Percentiles rank a stretch among this genome's conserved stretches.
Conservation (phyloP, 495 filamentous ascomycete genomes). For the Hyaloscypha bicolor region DNA sequence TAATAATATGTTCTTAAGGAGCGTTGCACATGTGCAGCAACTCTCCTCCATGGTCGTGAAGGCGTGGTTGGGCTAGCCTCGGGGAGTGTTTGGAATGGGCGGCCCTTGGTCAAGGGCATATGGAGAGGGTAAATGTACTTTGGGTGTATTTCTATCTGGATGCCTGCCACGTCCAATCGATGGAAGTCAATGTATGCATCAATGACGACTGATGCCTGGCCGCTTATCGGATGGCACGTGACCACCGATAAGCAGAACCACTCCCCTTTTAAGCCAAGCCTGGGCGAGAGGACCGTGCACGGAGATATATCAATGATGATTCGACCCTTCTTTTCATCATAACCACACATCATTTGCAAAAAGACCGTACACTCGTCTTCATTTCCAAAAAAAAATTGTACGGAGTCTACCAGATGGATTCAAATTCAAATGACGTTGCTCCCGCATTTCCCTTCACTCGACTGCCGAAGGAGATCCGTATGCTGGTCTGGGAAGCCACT, state of each 20-base stretch:
- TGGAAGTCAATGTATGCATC: not conserved
- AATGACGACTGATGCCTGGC: not conserved
- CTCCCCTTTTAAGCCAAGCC: not conserved
- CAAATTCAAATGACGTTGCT: not conserved
- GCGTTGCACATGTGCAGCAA: slow-evolving; percentile 68
- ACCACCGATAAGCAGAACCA: not conserved
- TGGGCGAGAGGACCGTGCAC: not conserved
- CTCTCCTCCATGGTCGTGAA: slow-evolving; percentile 39
- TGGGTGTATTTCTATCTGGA: not conserved
- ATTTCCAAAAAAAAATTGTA: too few species aligned
- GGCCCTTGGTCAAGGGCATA: slow-evolving; percentile 14
- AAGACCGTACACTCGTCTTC: too few species aligned
- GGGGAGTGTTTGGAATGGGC: slow-evolving; percentile 7
- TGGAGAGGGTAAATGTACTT: slow-evolving; percentile 21
- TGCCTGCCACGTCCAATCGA: not conserved
- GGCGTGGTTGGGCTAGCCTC: not conserved
- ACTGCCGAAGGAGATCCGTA: not conserved
- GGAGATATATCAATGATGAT: not conserved
- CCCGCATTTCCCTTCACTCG: not conserved
- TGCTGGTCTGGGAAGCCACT: not conserved
- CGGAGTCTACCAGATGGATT: not conserved
- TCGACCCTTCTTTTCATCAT: not conserved
- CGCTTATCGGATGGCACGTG: not conserved
- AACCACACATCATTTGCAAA: too few species aligned
- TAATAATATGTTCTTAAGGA: slow-evolving; percentile 50